Conservation (phyloP, 441 rosid species). For the Biscutella auriculata region DNA sequence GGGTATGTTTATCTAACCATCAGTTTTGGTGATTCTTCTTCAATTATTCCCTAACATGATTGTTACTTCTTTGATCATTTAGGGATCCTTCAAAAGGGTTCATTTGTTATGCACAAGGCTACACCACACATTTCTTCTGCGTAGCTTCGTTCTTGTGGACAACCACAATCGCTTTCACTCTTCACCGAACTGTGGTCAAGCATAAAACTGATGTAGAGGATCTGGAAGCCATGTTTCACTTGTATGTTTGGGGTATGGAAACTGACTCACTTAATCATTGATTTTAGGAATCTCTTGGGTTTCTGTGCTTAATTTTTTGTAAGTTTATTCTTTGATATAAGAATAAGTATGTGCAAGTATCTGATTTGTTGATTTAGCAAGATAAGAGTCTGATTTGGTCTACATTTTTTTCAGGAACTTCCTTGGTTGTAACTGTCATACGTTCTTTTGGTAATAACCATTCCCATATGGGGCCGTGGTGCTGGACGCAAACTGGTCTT, state of each 20-base stretch:
- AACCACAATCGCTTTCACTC: conserved; percentile 87
- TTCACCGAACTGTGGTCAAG: conserved; percentile 81
- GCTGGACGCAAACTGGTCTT: conserved; percentile 74
- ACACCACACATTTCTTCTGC: conserved; percentile 83
- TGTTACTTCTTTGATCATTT: conserved; percentile 17
- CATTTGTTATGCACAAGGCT: conserved; percentile 79
- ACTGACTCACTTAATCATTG: background rate
- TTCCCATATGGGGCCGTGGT: conserved; percentile 59
- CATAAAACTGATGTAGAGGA: conserved; percentile 95
- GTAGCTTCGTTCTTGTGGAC: conserved; percentile 95
- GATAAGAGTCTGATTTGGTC: background rate
- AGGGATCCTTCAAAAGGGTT: conserved; percentile 90
- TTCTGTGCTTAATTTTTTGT: background rate
- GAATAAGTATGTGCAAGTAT: background rate
- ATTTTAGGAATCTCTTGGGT: background rate
- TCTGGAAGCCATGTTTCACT: conserved; percentile 83
- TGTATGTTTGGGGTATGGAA: conserved; percentile 87
- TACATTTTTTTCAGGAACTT: conserved; percentile 49
- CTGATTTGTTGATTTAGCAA: background rate
- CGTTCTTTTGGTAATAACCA: conserved; percentile 79
- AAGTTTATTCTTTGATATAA: background rate
- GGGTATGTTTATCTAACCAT: conserved; percentile 35
- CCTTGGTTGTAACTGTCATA: conserved; percentile 65
- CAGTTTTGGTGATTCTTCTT: background rate
- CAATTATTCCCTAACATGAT: background rate